Percentiles rank a stretch among this genome's conserved stretches.
These are phyloP conservation scores for Metrosideros polymorpha DNA, from an alignment of 441 rosid species.

Conservation along the genomic window DNA sequence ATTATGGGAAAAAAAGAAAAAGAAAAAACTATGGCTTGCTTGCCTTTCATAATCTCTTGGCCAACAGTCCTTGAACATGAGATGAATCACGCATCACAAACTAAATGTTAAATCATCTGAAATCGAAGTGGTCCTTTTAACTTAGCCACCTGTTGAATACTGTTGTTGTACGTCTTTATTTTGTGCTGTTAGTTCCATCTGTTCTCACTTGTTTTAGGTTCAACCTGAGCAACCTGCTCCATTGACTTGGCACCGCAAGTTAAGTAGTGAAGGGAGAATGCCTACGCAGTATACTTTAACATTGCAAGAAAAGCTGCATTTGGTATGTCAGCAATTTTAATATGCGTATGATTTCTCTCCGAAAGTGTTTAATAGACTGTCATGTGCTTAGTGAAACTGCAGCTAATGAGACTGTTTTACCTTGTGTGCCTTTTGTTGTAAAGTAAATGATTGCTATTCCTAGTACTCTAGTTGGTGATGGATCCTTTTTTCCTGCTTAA, in stretches of 20 bases:
- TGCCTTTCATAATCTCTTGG: neutral
- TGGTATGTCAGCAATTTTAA: constrained; percentile 33
- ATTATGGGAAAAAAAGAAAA: neutral
- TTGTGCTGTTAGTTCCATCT: neutral
- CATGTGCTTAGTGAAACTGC: neutral
- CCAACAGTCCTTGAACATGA: neutral
- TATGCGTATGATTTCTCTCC: neutral
- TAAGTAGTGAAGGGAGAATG: constrained; percentile 29
- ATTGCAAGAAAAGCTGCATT: constrained; percentile 34
- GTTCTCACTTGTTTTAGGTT: constrained; percentile 22
- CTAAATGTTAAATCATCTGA: neutral
- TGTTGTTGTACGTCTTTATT: neutral
- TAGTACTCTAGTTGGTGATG: neutral
- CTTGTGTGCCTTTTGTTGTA: neutral
- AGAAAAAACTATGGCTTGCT: neutral
- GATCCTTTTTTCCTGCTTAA: neutral
- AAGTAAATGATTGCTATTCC: neutral
- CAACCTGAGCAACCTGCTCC: constrained; percentile 39
- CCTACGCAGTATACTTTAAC: constrained; percentile 35
- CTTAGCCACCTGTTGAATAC: neutral
- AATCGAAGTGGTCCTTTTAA: neutral
- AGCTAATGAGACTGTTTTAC: neutral
- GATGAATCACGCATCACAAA: neutral
- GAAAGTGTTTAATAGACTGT: neutral
- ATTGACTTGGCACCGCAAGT: constrained; percentile 62